Conservation (phyloP, 2,329 filamentous ascomycete species). For the Neofusicoccum ribis region DNA sequence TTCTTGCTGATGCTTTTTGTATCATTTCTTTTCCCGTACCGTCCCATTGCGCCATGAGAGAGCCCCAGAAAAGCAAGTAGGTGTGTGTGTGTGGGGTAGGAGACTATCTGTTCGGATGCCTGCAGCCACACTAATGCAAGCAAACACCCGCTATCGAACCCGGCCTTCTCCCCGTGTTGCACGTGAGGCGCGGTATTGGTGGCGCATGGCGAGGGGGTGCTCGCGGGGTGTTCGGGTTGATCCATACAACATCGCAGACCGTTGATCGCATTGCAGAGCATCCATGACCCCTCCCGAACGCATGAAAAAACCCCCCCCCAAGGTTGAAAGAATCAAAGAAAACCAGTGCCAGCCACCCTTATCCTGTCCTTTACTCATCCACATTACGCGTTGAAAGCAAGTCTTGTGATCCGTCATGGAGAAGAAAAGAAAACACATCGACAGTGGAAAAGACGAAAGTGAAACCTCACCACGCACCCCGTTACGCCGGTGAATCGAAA, state of each 20-base stretch:
- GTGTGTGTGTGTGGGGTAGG: neutral
- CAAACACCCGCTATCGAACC: neutral
- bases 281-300: neutral
- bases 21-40: slow-evolving; percentile 14
- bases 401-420: neutral
- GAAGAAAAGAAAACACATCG: slow-evolving; percentile 1
- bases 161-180: neutral
- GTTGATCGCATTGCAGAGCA: neutral
- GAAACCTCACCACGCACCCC: neutral
- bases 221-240: neutral
- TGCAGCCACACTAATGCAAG: slow-evolving; percentile 3
- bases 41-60: neutral
- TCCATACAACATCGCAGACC: neutral
- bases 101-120: neutral
- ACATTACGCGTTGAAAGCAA: slow-evolving; percentile 10
- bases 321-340: neutral
- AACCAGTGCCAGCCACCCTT: neutral
- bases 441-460: neutral
- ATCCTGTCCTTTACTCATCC: slow-evolving; percentile 7
- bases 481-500: neutral
- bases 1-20: neutral
- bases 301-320: neutral
- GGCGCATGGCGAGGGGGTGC: neutral
- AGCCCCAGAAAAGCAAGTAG: neutral
- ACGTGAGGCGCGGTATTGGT: neutral